Evolutionary conservation across 2,329 filamentous ascomycete species (phyloP).

Genomic region (Cyphellophora attinorum): DNA sequence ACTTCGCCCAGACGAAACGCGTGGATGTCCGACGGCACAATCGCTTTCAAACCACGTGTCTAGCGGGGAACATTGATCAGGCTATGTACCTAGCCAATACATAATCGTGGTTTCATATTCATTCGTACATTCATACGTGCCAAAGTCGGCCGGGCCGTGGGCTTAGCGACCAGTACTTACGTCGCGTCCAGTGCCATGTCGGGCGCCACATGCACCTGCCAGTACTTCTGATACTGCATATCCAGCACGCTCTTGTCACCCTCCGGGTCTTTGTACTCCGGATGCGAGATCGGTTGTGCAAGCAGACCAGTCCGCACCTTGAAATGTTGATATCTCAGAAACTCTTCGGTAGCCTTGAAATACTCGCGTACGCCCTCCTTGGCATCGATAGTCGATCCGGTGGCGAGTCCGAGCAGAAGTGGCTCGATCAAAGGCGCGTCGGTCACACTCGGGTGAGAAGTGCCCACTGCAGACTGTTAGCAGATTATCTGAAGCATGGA

Average conservation of each 20-base stretch:
- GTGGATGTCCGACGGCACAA: too few species aligned
- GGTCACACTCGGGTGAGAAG: constrained; percentile 54
- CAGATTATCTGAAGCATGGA: not conserved
- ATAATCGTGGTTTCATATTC: too few species aligned
- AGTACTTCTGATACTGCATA: constrained; percentile 5
- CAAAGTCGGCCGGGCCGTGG: too few species aligned
- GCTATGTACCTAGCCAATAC: too few species aligned
- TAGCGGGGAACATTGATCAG: too few species aligned
- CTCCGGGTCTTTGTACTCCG: constrained; percentile 11
- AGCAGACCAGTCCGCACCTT: constrained; percentile 40
- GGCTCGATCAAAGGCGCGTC: constrained; percentile 59
- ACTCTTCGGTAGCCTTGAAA: constrained; percentile 49
- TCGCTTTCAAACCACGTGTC: too few species aligned
- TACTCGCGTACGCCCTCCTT: constrained; percentile 50
- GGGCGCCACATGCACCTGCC: constrained; percentile 11
- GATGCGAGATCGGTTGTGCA: constrained; percentile 33
- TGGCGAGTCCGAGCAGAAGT: constrained; percentile 50
- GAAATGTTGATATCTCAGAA: constrained; percentile 40
- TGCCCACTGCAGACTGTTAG: constrained; percentile 28
- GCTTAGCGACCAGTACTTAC: not conserved
- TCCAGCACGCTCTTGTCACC: not conserved
- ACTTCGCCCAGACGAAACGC: too few species aligned
- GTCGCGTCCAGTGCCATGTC: not conserved
- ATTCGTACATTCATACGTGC: too few species aligned
- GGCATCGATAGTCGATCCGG: constrained; percentile 50